Conservation (phyloP, 192 early-diverging fungal genomes). For the Coemansia sp. region DNA sequence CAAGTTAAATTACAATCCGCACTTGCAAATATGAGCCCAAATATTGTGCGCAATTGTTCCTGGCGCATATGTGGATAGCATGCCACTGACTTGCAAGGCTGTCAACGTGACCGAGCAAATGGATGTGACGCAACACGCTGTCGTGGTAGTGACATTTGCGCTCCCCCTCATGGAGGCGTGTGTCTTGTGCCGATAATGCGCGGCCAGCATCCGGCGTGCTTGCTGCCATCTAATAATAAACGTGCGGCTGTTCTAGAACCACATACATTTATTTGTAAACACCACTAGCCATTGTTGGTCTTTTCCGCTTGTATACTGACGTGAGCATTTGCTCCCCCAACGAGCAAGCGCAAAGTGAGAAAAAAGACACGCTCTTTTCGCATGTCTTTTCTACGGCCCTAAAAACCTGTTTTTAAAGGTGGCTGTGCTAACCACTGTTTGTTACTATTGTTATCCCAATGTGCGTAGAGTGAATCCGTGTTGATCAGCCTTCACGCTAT, state of each 20-base stretch:
- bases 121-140: slow-evolving; percentile 4
- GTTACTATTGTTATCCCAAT: not conserved
- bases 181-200: not conserved
- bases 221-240: not conserved
- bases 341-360: not conserved
- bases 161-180: not conserved
- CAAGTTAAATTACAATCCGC: not conserved
- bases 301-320: not conserved
- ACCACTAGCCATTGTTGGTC: not conserved
- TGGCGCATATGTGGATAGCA: not conserved
- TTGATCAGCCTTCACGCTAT: not conserved
- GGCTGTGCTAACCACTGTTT: not conserved
- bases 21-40: not conserved
- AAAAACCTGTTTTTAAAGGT: slow-evolving; percentile 3
- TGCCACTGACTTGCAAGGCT: not conserved
- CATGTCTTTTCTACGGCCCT: slow-evolving; percentile 3
- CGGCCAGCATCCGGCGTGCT: not conserved
- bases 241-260: not conserved
- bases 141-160: not conserved
- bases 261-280: not conserved
- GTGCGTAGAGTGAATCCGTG: not conserved
- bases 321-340: not conserved
- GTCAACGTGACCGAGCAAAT: not conserved
- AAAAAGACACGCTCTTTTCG: not conserved
- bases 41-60: not conserved